phyloP scores from a whole-genome alignment of 2,329 filamentous ascomycete genomes.

The Cladosporium colombiae region DNA sequence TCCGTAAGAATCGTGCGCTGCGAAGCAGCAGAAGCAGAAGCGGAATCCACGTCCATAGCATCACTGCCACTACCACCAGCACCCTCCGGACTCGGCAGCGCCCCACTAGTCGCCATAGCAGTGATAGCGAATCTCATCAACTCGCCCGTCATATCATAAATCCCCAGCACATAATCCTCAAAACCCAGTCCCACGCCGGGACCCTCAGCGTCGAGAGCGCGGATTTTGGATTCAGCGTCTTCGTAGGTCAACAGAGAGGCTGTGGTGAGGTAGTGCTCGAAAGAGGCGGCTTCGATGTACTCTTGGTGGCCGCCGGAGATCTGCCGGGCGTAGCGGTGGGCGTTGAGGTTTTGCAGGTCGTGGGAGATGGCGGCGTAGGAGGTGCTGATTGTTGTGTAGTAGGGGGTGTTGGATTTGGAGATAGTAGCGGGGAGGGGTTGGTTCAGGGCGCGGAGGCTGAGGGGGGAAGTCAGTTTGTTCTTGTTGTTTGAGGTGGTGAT shows the following conservation, averaged over 20 bases:
- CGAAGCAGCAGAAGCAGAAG: constrained; percentile 11
- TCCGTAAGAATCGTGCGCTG: constrained; percentile 72
- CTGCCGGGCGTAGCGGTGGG: constrained; percentile 76
- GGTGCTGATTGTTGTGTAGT: constrained; percentile 68
- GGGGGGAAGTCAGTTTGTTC: not conserved
- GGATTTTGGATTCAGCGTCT: constrained; percentile 52
- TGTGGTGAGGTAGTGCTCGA: constrained; percentile 80
- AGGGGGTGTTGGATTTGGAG: constrained; percentile 67
- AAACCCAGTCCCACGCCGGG: constrained; percentile 66
- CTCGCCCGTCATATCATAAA: constrained; percentile 94
- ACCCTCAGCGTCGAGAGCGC: constrained; percentile 40
- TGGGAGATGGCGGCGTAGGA: constrained; percentile 68
- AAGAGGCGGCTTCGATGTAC: constrained; percentile 87
- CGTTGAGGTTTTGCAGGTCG: constrained; percentile 77
- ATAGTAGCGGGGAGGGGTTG: constrained; percentile 67
- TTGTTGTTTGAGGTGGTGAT: not conserved
- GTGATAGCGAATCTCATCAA: constrained; percentile 96
- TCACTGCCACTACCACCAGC: constrained; percentile 13
- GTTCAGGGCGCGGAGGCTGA: constrained; percentile 62
- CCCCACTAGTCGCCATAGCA: constrained; percentile 73
- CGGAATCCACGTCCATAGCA: constrained; percentile 40
- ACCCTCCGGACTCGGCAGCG: constrained; percentile 40
- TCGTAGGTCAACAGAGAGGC: constrained; percentile 72
- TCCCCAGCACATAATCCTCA: constrained; percentile 84
- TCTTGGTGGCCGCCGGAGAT: constrained; percentile 85